These are phyloP conservation scores for Phytophthora pisi DNA, from an alignment of 352 stramenopile genomes.

Conservation along the genomic window DNA sequence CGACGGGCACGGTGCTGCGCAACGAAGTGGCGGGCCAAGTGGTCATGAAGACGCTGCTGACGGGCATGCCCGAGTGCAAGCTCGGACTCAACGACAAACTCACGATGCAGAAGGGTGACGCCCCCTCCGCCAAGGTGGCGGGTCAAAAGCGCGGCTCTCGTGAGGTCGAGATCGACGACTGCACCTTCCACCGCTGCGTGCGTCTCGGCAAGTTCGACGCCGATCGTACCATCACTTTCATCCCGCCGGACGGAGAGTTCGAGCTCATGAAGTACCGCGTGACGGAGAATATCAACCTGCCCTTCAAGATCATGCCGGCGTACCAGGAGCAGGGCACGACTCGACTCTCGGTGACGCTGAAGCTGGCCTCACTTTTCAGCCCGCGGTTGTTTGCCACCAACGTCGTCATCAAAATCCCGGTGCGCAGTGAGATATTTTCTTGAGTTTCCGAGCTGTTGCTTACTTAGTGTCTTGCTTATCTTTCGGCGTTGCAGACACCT, in stretches of 20 bases:
- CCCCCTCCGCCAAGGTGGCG: conserved; percentile 53
- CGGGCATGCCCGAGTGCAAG: conserved; percentile 99
- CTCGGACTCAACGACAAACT: conserved; percentile 99
- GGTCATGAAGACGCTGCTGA: conserved; percentile 98
- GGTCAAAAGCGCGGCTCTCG: conserved; percentile 76
- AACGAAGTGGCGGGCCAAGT: conserved; percentile 97
- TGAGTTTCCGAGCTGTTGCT: not conserved
- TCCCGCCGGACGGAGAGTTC: conserved; percentile 98
- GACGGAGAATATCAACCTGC: conserved; percentile 97
- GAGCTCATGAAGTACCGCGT: conserved; percentile 98
- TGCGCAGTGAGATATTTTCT: conserved; percentile 27
- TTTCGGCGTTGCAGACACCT: conserved; percentile 52
- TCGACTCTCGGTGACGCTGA: conserved; percentile 80
- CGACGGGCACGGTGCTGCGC: conserved; percentile 92
- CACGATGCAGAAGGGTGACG: conserved; percentile 95
- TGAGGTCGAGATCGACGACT: conserved; percentile 96
- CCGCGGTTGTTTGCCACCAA: conserved; percentile 97
- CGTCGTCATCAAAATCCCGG: conserved; percentile 95
- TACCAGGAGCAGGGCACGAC: conserved; percentile 95
- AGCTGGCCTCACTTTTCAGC: conserved; percentile 94
- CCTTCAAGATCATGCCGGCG: conserved; percentile 98
- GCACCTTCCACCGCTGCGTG: conserved; percentile 98
- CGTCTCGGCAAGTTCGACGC: conserved; percentile 98
- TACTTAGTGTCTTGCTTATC: not conserved
- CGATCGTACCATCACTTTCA: conserved; percentile 97